A percentile compares a stretch with the other conserved stretches of the same genome.
Conservation (phyloP, 106 monocot species). For the Dendrobium nobile region DNA sequence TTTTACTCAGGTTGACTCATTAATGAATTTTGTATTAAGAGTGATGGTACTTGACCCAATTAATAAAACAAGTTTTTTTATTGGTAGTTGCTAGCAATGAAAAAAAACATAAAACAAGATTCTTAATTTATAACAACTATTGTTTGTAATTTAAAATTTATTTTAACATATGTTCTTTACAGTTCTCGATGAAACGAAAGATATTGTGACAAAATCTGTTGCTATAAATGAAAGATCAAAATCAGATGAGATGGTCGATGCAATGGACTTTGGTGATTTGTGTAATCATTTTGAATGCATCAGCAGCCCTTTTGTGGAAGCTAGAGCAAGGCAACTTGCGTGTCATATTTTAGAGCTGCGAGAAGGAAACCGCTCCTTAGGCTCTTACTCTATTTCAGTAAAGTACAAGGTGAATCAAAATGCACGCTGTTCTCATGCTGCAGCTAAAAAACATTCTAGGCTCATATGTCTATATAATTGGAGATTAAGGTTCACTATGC, state of each 20-base stretch:
- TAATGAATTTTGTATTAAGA: no score
- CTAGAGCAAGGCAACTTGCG: constrained; percentile 70
- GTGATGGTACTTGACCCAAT: no score
- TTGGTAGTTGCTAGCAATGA: no score
- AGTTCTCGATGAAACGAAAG: constrained; percentile 59
- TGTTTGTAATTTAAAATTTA: no score
- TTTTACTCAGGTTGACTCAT: no score
- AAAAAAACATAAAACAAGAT: constrained; percentile 5
- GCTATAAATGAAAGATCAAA: constrained; percentile 34
- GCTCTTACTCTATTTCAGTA: constrained; percentile 49
- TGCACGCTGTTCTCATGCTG: background rate
- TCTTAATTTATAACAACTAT: no score
- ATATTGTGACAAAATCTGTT: constrained; percentile 29
- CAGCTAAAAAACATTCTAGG: background rate
- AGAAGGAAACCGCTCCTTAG: constrained; percentile 76
- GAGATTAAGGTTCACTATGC: background rate
- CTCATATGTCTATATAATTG: background rate
- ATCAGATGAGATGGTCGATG: constrained; percentile 58
- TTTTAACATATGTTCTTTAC: constrained; percentile 4
- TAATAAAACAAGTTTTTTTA: no score
- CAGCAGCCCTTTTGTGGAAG: constrained; percentile 82
- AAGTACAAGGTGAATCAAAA: constrained; percentile 75
- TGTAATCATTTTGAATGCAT: constrained; percentile 92
- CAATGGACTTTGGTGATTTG: constrained; percentile 73
- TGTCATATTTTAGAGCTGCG: constrained; percentile 75